phyloP scores from a whole-genome alignment of 352 stramenopile species.

The Pythium oligandrum region DNA sequence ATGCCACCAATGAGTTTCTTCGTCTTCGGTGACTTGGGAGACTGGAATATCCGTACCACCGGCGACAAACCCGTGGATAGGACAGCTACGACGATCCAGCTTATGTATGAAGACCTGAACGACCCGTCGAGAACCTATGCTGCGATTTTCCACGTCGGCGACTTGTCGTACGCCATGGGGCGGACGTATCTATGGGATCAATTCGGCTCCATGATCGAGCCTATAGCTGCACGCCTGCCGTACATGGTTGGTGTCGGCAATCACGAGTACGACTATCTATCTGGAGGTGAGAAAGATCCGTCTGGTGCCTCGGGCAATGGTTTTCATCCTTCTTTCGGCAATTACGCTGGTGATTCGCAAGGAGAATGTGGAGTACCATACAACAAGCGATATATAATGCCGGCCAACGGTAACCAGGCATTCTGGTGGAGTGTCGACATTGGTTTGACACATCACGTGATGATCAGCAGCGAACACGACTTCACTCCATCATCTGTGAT shows the following conservation, averaged over 20 bases:
- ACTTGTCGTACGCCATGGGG: constrained; percentile 57
- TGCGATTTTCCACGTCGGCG: constrained; percentile 66
- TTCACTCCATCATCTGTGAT: constrained; percentile 18
- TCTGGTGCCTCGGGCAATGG: constrained; percentile 32
- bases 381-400: constrained; percentile 52
- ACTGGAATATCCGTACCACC: constrained; percentile 16
- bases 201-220: constrained; percentile 57
- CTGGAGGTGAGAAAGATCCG: constrained; percentile 14
- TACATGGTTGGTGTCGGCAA: constrained; percentile 47
- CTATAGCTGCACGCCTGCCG: constrained; percentile 43
- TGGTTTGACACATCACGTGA: constrained; percentile 22
- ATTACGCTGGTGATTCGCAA: constrained; percentile 31
- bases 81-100: constrained; percentile 39
- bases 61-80: constrained; percentile 5
- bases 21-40: constrained; percentile 62
- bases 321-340: constrained; percentile 19
- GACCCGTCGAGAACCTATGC: constrained; percentile 16
- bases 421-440: constrained; percentile 30
- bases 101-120: constrained; percentile 26
- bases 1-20: constrained; percentile 37
- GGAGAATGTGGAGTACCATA: constrained; percentile 76
- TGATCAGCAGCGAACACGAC: constrained; percentile 28
- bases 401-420: constrained; percentile 19
- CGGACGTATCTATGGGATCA: constrained; percentile 67
- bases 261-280: constrained; percentile 40